Evolutionary conservation across 306 rosid genomes (phyloP), one percentile per base, ranked within the genome.

Genomic region (Trifolium subterraneum): DNA sequence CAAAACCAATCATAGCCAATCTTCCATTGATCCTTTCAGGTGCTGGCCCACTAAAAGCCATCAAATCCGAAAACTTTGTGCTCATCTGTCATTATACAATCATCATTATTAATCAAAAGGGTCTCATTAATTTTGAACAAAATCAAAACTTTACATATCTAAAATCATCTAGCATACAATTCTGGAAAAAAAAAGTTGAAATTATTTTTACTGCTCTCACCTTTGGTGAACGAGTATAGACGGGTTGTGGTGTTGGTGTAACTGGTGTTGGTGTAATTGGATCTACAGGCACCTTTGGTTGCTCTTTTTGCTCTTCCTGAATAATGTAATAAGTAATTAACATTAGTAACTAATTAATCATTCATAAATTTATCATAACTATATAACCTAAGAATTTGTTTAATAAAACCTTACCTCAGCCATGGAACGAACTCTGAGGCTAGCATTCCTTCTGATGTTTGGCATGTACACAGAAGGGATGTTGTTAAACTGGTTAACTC

Each of bases 1-100:
- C 93, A 52, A 93, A 93, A 0, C 98, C 98, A 1, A 90, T 83
- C 98, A 93, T 93, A 1, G 98, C 98, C 4, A 93, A 78, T 54
- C 97, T 84, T 8, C 98, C 98, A 64, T 93, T 93, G 78, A 93
- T 93, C 65, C 98, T 90, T 82, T 93, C 98, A 4, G 98, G 98
- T 5, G 86, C 98, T 0, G 97, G 93, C 4, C 98, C 98, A 23
- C 90, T 74, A 84, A 93, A 93, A 0, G 93, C 98, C 13, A 93
- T 73, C 14, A 93, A 29, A 13, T 90, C 93, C 0, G 83, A 42
- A n/a, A 93, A 86, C 10, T 82, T 90, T 0, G 92, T 83, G 78
- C 89, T 89, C 50, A 68, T 69, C 90, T 88, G 89, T 27, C 63
- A 45, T 64, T 18, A 1, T 5, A 11, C 23, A 6, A 56, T 22